Percentiles rank a stretch among this genome's conserved stretches.
Conservation (phyloP, 225 moss, liverwort and hornwort genomes). For the Ulota crispa region DNA sequence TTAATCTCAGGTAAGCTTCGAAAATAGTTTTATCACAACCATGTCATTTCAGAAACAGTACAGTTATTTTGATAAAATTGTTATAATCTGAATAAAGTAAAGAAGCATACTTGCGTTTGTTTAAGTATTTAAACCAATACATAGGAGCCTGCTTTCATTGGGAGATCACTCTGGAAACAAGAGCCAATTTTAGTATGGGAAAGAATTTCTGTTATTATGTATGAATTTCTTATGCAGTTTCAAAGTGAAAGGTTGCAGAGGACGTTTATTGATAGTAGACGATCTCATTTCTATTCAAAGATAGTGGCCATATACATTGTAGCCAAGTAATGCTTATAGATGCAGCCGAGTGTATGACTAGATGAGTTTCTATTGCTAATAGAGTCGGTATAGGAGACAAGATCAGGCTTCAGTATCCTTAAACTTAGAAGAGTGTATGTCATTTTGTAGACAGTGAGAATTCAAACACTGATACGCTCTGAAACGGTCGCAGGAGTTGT, state of each 20-base stretch:
- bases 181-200: neutral
- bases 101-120: neutral
- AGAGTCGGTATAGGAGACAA: neutral
- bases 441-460: neutral
- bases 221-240: neutral
- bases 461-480: constrained; percentile 1
- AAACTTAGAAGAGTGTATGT: neutral
- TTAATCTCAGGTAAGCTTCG: constrained; percentile 34
- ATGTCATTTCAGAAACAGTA: neutral
- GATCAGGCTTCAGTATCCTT: neutral
- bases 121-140: neutral
- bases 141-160: neutral
- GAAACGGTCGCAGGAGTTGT: constrained; percentile 36
- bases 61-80: neutral
- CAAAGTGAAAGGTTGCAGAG: neutral
- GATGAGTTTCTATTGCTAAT: neutral
- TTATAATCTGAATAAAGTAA: neutral
- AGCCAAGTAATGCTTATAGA: neutral
- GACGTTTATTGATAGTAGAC: neutral
- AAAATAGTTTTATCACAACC: neutral
- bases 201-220: neutral
- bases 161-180: neutral
- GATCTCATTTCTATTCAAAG: neutral
- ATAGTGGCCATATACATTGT: neutral
- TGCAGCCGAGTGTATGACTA: neutral